These are phyloP conservation scores for Heimioporus sp. DNA, from an alignment of 768 basidiomycete genomes.

Conservation along the genomic window DNA sequence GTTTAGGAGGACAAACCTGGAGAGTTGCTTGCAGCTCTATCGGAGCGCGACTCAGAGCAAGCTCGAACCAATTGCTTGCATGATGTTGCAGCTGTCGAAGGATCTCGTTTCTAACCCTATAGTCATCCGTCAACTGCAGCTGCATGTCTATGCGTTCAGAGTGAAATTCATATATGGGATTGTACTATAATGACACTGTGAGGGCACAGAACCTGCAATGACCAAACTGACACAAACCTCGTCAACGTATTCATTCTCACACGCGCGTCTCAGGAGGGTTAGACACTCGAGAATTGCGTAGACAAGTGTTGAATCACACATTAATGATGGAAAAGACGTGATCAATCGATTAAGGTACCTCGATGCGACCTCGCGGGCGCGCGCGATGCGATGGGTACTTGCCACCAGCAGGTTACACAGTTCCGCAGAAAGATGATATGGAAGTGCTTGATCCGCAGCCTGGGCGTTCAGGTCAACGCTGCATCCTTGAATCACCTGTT, in stretches of 20 bases:
- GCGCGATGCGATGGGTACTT: slow-evolving; percentile 80
- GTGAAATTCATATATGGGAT: slow-evolving; percentile 78
- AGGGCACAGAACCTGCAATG: neutral
- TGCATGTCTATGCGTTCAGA: slow-evolving; percentile 76
- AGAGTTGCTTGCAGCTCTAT: slow-evolving; percentile 90
- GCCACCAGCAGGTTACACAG: slow-evolving; percentile 71
- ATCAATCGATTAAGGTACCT: slow-evolving; percentile 84
- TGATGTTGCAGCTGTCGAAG: slow-evolving; percentile 69
- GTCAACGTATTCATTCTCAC: slow-evolving; percentile 88
- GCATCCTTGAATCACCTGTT: slow-evolving; percentile 76
- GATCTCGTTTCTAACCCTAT: slow-evolving; percentile 81
- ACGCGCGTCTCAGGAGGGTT: slow-evolving; percentile 82
- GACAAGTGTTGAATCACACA: slow-evolving; percentile 87
- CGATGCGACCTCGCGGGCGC: slow-evolving; percentile 78
- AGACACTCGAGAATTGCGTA: slow-evolving; percentile 89
- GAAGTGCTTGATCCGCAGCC: slow-evolving; percentile 78
- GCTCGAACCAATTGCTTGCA: slow-evolving; percentile 80
- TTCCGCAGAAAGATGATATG: slow-evolving; percentile 64
- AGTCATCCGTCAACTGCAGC: slow-evolving; percentile 83
- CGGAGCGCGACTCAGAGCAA: slow-evolving; percentile 85
- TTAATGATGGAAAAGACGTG: slow-evolving; percentile 88
- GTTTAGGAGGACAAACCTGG: slow-evolving; percentile 50
- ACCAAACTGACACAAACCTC: slow-evolving; percentile 55
- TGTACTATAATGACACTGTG: slow-evolving; percentile 57
- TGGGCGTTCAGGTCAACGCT: slow-evolving; percentile 67